Conservation (phyloP, 352 stramenopile species). For the Phytopythium mirpurense region DNA sequence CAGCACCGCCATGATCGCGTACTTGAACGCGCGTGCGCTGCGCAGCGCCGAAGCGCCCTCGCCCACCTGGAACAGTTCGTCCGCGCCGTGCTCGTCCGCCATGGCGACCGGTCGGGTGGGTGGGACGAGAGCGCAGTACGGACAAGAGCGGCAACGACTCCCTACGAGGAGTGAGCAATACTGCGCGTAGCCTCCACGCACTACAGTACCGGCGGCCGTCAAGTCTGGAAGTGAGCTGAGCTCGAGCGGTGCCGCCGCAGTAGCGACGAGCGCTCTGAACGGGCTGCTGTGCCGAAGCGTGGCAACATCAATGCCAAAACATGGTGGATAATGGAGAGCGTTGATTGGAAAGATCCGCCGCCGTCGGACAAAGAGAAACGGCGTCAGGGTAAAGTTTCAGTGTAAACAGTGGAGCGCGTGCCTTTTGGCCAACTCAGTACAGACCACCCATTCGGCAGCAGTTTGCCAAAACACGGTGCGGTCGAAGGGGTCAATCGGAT, state of each 20-base stretch:
- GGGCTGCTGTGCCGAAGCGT: background rate
- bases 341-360: conserved; percentile 5
- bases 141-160: background rate
- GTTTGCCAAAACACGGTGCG: background rate
- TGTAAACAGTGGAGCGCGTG: background rate
- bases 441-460: too few species aligned
- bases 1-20: conserved; percentile 35
- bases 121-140: too few species aligned
- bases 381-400: background rate
- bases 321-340: background rate
- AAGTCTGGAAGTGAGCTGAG: too few species aligned
- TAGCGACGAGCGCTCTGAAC: too few species aligned
- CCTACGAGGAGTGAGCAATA: too few species aligned
- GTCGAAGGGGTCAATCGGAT: too few species aligned
- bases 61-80: background rate
- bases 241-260: too few species aligned
- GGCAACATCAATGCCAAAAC: background rate
- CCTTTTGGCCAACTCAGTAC: background rate
- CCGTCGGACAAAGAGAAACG: conserved; percentile 1
- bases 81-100: conserved; percentile 1
- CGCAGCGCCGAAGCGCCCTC: conserved; percentile 1
- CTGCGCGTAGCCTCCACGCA: too few species aligned
- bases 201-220: too few species aligned
- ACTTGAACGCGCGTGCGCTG: conserved; percentile 43
- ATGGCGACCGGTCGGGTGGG: too few species aligned